A percentile compares a stretch with the other conserved stretches of the same genome.
These are phyloP conservation scores for Corylus heterophylla DNA, from an alignment of 306 rosid genomes.

Conservation along the genomic window DNA sequence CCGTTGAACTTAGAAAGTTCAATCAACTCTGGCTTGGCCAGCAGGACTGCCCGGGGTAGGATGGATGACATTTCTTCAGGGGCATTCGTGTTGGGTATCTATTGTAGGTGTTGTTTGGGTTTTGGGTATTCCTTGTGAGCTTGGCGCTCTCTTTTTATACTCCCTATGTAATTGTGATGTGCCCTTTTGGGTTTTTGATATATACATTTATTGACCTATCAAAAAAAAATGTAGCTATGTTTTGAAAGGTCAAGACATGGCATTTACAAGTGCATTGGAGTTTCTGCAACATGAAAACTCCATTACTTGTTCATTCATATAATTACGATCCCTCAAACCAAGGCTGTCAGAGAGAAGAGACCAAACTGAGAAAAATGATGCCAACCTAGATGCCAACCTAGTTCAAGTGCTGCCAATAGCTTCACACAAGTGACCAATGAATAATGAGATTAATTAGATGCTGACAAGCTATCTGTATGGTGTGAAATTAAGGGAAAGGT, in stretches of 20 bases:
- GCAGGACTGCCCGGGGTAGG: too few relatives aligned
- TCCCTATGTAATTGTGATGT: too few relatives aligned
- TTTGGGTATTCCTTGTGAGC: too few relatives aligned
- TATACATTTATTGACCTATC: too few relatives aligned
- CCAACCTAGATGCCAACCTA: background rate
- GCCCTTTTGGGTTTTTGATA: too few relatives aligned
- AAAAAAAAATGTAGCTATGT: background rate
- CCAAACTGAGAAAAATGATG: background rate
- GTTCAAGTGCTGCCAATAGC: background rate
- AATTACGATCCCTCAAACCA: background rate
- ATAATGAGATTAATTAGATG: background rate
- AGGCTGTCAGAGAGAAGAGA: background rate
- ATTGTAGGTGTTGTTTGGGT: too few relatives aligned
- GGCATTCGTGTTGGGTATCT: too few relatives aligned
- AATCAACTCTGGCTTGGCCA: too few relatives aligned
- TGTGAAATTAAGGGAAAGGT: background rate
- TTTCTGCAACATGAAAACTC: background rate
- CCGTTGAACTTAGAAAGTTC: too few relatives aligned
- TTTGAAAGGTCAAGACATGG: background rate
- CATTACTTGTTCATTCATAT: background rate
- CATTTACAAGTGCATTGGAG: background rate
- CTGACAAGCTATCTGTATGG: background rate
- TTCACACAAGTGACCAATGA: background rate
- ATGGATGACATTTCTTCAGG: too few relatives aligned
- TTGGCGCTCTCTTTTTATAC: too few relatives aligned